Percentiles rank a stretch among this genome's conserved stretches.
Evolutionary conservation across 192 early-diverging fungal genomes (phyloP).

Genomic region (Linderina pennispora): DNA sequence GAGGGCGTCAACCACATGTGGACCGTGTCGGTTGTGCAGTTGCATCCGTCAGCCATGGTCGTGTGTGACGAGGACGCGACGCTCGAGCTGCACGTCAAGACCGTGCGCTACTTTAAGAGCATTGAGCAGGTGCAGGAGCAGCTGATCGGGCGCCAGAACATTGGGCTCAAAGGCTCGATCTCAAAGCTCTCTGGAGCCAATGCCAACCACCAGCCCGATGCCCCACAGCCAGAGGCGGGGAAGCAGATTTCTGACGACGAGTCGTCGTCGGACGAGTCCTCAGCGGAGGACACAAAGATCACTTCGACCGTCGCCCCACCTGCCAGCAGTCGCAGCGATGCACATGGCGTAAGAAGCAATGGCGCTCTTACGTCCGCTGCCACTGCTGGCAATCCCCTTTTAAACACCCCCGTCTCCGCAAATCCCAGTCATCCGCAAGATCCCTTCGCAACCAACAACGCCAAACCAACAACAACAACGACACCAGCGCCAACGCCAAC

Average conservation of each 20-base stretch:
- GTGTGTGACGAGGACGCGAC: conserved; percentile 89
- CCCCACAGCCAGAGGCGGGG: conserved; percentile 3
- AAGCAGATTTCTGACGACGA: conserved; percentile 10
- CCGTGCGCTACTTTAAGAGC: conserved; percentile 83
- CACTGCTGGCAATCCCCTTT: conserved; percentile 44
- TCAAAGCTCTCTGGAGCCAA: conserved; percentile 20
- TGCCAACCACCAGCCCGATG: neutral
- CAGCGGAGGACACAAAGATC: neutral
- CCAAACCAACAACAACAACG: neutral
- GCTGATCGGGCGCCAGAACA: conserved; percentile 66
- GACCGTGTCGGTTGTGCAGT: conserved; percentile 80
- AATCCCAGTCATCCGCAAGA: conserved; percentile 12
- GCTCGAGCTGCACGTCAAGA: conserved; percentile 83
- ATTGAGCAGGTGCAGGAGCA: conserved; percentile 80
- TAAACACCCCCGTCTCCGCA: conserved; percentile 45
- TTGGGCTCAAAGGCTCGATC: conserved; percentile 60
- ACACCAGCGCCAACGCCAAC: conserved; percentile 1
- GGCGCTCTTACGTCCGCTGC: conserved; percentile 27
- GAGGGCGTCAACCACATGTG: conserved; percentile 89
- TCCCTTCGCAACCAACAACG: neutral
- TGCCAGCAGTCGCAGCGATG: conserved; percentile 29
- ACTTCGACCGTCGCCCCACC: conserved; percentile 4
- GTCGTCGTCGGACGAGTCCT: neutral
- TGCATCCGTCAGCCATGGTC: conserved; percentile 75
- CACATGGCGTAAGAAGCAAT: conserved; percentile 13